Percentiles rank a stretch among this genome's conserved stretches.
These are phyloP conservation scores for Trichoderma polysporum DNA, from an alignment of 2,329 filamentous ascomycete genomes.

Conservation along the genomic window DNA sequence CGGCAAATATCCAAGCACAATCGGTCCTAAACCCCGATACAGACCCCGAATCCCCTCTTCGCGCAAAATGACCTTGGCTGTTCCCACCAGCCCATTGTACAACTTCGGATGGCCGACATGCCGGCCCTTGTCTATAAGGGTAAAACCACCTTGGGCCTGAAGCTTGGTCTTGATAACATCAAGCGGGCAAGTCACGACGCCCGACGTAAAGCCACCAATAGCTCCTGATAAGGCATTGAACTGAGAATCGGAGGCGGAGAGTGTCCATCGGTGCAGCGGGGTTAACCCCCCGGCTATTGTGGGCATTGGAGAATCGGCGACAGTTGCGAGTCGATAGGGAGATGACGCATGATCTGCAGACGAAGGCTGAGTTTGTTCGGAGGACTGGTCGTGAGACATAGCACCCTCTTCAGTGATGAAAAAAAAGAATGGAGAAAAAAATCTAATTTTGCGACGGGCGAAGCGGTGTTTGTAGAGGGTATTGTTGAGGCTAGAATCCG, in stretches of 20 bases:
- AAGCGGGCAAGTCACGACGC: slow-evolving; percentile 91
- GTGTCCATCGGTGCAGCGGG: slow-evolving; percentile 56
- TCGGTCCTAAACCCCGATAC: slow-evolving; percentile 90
- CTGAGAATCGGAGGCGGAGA: slow-evolving; percentile 56
- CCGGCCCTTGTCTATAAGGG: slow-evolving; percentile 48
- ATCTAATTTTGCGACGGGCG: background rate
- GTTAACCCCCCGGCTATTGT: slow-evolving; percentile 36
- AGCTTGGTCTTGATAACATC: slow-evolving; percentile 99
- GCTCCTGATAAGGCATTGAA: slow-evolving; percentile 87
- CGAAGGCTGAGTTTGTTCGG: slow-evolving; percentile 35
- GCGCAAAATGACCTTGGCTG: slow-evolving; percentile 78
- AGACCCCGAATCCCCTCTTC: slow-evolving; percentile 88
- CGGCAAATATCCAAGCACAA: slow-evolving; percentile 91
- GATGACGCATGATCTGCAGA: slow-evolving; percentile 39
- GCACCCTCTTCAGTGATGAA: background rate
- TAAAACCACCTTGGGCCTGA: slow-evolving; percentile 88
- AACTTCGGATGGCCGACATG: slow-evolving; percentile 56
- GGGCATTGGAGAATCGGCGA: slow-evolving; percentile 36
- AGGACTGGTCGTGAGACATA: slow-evolving; percentile 54
- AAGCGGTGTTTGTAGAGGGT: background rate
- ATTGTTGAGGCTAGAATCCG: background rate
- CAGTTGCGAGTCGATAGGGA: slow-evolving; percentile 36
- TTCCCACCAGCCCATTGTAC: slow-evolving; percentile 86
- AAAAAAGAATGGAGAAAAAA: background rate
- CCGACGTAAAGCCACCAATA: slow-evolving; percentile 85